phyloP scores from a whole-genome alignment of 1,139 yeast genomes.

The Geotrichum cucujoidarum region DNA sequence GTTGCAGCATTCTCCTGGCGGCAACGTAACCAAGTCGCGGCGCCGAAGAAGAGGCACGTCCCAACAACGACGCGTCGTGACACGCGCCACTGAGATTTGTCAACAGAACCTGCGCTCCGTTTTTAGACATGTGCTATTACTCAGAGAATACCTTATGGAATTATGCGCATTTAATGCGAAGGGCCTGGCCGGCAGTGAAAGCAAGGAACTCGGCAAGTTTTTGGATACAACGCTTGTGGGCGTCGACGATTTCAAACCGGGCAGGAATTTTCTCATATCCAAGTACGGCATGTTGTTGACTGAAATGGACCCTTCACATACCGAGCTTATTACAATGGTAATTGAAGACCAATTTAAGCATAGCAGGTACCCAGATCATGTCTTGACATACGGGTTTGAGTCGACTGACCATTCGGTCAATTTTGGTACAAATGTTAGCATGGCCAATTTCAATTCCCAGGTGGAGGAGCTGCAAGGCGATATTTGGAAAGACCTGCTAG shows the following conservation, averaged over 20 bases:
- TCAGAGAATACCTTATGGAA: neutral
- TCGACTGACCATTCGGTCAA: constrained; percentile 3
- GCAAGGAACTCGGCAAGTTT: neutral
- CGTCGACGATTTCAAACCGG: neutral
- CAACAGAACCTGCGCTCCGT: neutral
- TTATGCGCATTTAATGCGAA: constrained; percentile 5
- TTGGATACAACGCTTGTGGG: constrained; percentile 5
- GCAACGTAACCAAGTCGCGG: neutral
- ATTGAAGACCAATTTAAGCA: constrained; percentile 6
- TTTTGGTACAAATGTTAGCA: constrained; percentile 8
- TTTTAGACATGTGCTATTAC: neutral
- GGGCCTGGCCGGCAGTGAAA: neutral
- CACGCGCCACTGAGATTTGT: neutral
- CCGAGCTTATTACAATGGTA: constrained; percentile 1
- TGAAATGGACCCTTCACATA: constrained; percentile 1
- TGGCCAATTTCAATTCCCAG: constrained; percentile 12
- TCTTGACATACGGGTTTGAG: constrained; percentile 10
- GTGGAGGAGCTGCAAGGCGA: constrained; percentile 1
- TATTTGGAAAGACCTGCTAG: constrained; percentile 8
- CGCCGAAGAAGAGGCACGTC: neutral
- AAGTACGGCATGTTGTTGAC: neutral
- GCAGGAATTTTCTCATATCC: neutral
- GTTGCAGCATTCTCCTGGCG: neutral
- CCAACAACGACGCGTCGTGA: neutral
- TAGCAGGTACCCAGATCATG: constrained; percentile 4